These are phyloP conservation scores for Chlamydomonas asymmetrica DNA, from an alignment of 139 green algal species.

Conservation along the genomic window DNA sequence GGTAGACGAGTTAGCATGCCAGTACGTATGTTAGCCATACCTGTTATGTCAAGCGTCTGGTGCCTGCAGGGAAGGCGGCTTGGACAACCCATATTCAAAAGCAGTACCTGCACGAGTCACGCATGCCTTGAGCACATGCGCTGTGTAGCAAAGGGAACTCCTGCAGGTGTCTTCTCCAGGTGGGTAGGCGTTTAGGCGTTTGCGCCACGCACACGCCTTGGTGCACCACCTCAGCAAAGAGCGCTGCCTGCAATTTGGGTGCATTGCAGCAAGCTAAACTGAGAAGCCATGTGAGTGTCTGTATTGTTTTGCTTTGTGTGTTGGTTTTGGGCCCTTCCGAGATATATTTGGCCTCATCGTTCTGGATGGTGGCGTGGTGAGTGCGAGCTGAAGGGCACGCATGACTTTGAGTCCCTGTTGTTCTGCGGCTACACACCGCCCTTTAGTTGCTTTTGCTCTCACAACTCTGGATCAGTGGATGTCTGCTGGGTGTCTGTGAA, in stretches of 20 bases:
- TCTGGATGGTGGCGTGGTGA: conserved; percentile 47
- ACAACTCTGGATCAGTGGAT: background rate
- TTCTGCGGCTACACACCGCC: background rate
- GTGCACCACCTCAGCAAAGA: background rate
- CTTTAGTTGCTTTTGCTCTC: background rate
- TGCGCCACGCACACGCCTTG: background rate
- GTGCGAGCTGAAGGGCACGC: background rate
- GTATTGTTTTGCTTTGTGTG: background rate
- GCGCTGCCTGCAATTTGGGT: background rate
- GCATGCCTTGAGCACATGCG: no score
- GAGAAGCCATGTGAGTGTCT: no score
- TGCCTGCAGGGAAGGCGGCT: no score
- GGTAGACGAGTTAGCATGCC: no score
- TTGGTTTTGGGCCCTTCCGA: conserved; percentile 18
- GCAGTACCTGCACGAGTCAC: no score
- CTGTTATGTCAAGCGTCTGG: no score
- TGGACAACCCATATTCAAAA: no score
- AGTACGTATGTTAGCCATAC: no score
- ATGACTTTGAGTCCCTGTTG: background rate
- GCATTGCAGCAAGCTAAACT: background rate
- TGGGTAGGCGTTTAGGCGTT: conserved; percentile 5
- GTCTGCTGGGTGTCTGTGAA: background rate
- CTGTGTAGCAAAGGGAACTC: no score
- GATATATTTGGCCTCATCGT: conserved; percentile 40
- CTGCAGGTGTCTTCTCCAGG: conserved; percentile 28